These are phyloP conservation scores for Pseudopediastrum boryanum DNA, from an alignment of 139 green algal species.

Conservation along the genomic window DNA sequence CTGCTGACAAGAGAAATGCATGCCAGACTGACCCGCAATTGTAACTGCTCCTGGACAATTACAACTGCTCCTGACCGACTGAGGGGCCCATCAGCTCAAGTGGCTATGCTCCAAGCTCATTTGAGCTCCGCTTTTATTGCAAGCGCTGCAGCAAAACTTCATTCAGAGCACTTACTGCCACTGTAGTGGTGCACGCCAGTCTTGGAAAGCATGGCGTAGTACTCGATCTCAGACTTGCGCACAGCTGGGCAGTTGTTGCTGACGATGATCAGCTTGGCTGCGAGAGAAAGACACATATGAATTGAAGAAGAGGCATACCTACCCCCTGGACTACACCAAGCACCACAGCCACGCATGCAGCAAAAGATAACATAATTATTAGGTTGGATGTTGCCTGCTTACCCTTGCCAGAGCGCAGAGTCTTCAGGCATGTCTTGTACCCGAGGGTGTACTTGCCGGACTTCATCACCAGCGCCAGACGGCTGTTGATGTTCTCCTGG, in stretches of 20 bases:
- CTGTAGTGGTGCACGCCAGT: slow-evolving; percentile 98
- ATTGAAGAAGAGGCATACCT: too few relatives aligned
- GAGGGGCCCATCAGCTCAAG: too few relatives aligned
- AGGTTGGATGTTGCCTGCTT: slow-evolving; percentile 29
- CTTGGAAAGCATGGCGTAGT: slow-evolving; percentile 99
- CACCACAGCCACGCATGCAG: not conserved
- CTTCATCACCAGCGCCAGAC: slow-evolving; percentile 99
- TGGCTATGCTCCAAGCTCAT: too few relatives aligned
- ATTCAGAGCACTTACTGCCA: slow-evolving; percentile 91
- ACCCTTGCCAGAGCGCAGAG: slow-evolving; percentile 93
- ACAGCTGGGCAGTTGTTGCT: slow-evolving; percentile 96
- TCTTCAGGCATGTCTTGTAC: slow-evolving; percentile 99
- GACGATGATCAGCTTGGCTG: slow-evolving; percentile 99
- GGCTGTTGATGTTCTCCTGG: slow-evolving; percentile 96
- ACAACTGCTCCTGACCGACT: too few relatives aligned
- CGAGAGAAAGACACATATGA: too few relatives aligned
- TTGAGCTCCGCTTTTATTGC: too few relatives aligned
- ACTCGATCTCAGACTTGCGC: slow-evolving; percentile 98
- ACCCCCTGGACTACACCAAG: not conserved
- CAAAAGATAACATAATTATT: slow-evolving; percentile 1
- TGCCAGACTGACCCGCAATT: too few relatives aligned
- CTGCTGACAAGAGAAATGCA: too few relatives aligned
- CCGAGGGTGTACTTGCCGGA: slow-evolving; percentile 99
- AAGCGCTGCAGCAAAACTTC: too few relatives aligned
- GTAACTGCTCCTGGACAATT: too few relatives aligned